Evolutionary conservation across 345 rosid genomes (phyloP), one percentile per base, ranked within the genome.

Genomic region (Conringia planisiliqua): DNA sequence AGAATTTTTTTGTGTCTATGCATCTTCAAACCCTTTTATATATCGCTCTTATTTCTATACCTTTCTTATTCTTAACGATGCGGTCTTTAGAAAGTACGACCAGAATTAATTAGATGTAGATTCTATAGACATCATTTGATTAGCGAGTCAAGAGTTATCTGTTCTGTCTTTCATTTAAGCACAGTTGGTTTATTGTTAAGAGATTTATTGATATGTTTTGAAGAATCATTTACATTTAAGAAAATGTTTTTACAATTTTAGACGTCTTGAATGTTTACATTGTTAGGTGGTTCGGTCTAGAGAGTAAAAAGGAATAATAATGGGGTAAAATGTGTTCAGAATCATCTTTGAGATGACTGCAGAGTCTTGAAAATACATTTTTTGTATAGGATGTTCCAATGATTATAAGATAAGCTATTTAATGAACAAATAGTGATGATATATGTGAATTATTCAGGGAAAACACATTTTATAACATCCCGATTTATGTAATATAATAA

Each of bases 51-150:
- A 36, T 36, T 26, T 6, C 2, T 38, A 17, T 16, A 13, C 35
- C 9, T 58, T 20, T 48, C 2, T 59, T 40, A 12, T 38, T 46
- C 63, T 62, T 62, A 62, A 62, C 24, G 56, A 51, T 72, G 70
- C 62, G 39, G 70, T 62, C 52, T 63, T 72, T 72, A 43, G 46
- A 62, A 72, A 72, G 36, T n/a, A 59, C 42, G 63, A 72, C 70
- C 63, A 54, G 46, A 56, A 52, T 52, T 62, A 38, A 42, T 5
- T 62, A 24, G 17, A 16, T 40, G 39, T 39, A 17, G 20, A 62
- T 62, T 72, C 70, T 39, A 18, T 20, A 62, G 16, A 62, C 54
- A 54, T 51, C 43, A 51, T 13, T 72, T 72, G 33, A 16, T 52
- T 72, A 52, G 43, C 14, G 63, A 52, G 20, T 72, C 38, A 27